phyloP scores from a whole-genome alignment of 768 basidiomycete genomes.

The Cytidiella melzeri region DNA sequence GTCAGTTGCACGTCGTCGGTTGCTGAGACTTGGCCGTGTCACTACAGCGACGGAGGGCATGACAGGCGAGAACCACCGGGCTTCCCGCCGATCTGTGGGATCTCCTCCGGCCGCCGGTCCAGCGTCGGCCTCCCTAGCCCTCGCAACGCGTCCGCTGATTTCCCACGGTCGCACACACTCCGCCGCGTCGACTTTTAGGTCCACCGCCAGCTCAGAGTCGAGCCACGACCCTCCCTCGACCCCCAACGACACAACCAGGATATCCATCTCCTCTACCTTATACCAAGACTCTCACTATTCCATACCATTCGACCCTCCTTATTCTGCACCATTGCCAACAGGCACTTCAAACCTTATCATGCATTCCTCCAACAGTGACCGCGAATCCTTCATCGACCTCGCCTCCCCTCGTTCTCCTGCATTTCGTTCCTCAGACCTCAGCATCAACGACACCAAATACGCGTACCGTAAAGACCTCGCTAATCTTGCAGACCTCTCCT shows the following conservation, averaged over 20 bases:
- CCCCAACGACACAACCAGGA: conserved; percentile 12
- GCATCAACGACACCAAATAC: conserved; percentile 3
- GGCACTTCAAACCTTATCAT: conserved; percentile 15
- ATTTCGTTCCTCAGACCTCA: conserved; percentile 7
- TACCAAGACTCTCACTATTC: conserved; percentile 8
- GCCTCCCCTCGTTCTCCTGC: conserved; percentile 25
- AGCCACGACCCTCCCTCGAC: conserved; percentile 20
- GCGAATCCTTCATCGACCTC: conserved; percentile 44
- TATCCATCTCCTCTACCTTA: conserved; percentile 13
- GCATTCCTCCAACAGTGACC: conserved; percentile 27
- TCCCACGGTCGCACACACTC: conserved; percentile 9
- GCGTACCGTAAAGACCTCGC: not conserved
- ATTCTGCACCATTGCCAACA: not conserved
- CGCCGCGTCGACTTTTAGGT: conserved; percentile 5
- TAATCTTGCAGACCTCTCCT: not conserved
- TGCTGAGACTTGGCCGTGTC: conserved; percentile 1
- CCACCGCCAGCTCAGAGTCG: conserved; percentile 10
- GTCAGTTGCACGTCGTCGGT: conserved; percentile 3
- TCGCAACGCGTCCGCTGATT: conserved; percentile 2
- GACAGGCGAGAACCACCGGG: conserved; percentile 5
- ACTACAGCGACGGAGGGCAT: not conserved
- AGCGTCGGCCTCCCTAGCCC: conserved; percentile 1
- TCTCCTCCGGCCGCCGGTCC: not conserved
- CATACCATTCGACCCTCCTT: conserved; percentile 7
- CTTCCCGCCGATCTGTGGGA: conserved; percentile 7